Conservation (phyloP, 768 basidiomycete species). For the Wakefieldia striispora region DNA sequence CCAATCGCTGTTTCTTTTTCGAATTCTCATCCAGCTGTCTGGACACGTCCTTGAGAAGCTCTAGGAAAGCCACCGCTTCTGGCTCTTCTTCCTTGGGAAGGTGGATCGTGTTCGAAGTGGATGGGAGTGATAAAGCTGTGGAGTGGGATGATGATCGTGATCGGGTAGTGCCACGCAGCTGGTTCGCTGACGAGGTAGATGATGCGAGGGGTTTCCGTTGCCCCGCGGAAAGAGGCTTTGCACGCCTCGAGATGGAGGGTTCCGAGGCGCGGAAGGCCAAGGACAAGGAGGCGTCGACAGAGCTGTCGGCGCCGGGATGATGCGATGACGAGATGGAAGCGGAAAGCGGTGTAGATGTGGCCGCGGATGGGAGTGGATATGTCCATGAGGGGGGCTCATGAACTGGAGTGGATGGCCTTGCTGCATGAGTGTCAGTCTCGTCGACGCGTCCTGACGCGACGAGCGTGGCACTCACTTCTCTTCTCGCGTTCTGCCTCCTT, state of each 20-base stretch:
- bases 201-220: constrained; percentile 19
- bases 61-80: constrained; percentile 21
- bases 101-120: not conserved
- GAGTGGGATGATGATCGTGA: constrained; percentile 22
- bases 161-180: constrained; percentile 5
- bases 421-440: constrained; percentile 5
- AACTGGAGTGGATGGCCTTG: constrained; percentile 15
- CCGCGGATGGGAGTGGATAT: not conserved
- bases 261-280: constrained; percentile 10
- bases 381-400: constrained; percentile 15
- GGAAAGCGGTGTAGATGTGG: too few species aligned
- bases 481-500: constrained; percentile 27
- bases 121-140: not conserved
- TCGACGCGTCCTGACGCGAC: constrained; percentile 1
- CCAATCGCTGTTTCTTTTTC: constrained; percentile 22
- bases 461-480: constrained; percentile 13
- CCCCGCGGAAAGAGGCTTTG: constrained; percentile 4
- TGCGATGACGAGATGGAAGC: constrained; percentile 1
- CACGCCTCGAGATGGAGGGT: not conserved
- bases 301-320: constrained; percentile 3
- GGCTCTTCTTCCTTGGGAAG: constrained; percentile 18
- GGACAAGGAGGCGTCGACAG: constrained; percentile 3
- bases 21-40: constrained; percentile 26
- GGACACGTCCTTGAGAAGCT: constrained; percentile 24
- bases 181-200: constrained; percentile 20